Conservation (phyloP, 345 rosid species). For the Durio zibethinus region DNA sequence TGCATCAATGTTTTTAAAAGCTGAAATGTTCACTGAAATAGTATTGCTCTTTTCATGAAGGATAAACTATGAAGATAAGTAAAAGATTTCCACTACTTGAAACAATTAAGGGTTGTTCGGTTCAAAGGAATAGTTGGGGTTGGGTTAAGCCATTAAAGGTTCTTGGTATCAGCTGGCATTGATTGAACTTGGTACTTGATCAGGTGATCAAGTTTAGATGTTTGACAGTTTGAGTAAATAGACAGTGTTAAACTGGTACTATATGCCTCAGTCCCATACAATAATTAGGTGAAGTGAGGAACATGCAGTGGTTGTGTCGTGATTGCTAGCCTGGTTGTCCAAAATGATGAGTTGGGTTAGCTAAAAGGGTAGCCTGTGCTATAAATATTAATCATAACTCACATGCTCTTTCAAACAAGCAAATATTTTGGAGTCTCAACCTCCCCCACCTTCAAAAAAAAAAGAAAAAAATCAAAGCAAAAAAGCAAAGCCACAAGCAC, state of each 20-base stretch:
- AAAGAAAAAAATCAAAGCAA: neutral
- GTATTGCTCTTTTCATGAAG: neutral
- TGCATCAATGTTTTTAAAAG: neutral
- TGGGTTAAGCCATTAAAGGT: too few species aligned
- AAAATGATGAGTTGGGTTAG: neutral
- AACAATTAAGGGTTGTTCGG: too few species aligned
- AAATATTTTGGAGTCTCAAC: neutral
- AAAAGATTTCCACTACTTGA: too few species aligned
- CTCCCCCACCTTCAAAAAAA: too few species aligned
- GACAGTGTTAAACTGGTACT: too few species aligned
- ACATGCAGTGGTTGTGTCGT: neutral
- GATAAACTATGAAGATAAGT: neutral
- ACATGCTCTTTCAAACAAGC: neutral
- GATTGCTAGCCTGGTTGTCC: neutral
- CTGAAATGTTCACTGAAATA: neutral
- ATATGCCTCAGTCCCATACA: too few species aligned
- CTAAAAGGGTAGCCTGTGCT: neutral
- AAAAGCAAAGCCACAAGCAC: neutral
- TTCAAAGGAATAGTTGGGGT: neutral
- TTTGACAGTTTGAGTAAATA: neutral
- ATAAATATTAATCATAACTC: conserved; percentile 4
- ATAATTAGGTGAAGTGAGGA: neutral
- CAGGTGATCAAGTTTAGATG: neutral
- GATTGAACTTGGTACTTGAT: neutral
- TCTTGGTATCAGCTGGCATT: neutral